Conservation (phyloP, 352 stramenopile genomes). For the Globisporangium nodosum region DNA sequence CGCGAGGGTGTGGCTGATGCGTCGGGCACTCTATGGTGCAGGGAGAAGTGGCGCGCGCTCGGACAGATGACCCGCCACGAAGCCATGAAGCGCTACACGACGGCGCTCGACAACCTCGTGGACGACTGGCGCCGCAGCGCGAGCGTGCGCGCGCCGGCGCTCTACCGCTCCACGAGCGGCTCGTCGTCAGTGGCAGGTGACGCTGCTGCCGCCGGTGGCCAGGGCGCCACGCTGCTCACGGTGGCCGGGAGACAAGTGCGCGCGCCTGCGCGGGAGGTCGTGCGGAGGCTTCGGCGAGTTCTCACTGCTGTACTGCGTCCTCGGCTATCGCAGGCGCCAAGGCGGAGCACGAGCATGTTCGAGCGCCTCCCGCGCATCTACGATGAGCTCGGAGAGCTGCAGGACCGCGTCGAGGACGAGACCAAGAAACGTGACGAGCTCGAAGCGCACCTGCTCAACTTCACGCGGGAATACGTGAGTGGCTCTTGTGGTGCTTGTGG, state of each 20-base stretch:
- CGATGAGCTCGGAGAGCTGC: conserved; percentile 58
- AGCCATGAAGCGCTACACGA: conserved; percentile 77
- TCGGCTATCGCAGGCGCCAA: conserved; percentile 12
- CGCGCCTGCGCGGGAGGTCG: conserved; percentile 1
- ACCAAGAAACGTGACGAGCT: conserved; percentile 62
- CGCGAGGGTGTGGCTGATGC: not conserved
- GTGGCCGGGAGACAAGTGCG: not conserved
- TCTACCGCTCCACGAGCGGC: conserved; percentile 11
- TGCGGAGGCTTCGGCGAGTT: conserved; percentile 1
- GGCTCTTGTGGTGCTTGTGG: not conserved
- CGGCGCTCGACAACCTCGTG: conserved; percentile 69
- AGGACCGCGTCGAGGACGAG: conserved; percentile 68
- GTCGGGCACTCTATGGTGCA: not conserved
- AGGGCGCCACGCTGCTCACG: conserved; percentile 1
- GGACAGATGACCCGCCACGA: conserved; percentile 64
- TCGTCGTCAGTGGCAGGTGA: conserved; percentile 7
- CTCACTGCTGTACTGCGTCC: not conserved
- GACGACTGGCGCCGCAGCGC: conserved; percentile 73
- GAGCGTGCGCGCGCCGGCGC: conserved; percentile 22
- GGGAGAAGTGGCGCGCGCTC: conserved; percentile 72
- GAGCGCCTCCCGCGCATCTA: conserved; percentile 61
- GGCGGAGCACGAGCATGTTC: conserved; percentile 49
- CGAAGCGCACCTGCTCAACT: conserved; percentile 55
- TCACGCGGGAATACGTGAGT: conserved; percentile 52
- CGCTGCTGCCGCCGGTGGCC: not conserved